A percentile compares a stretch with the other conserved stretches of the same genome.
Evolutionary conservation across 805 yeast genomes (phyloP).

Genomic region (Torulaspora indica): DNA sequence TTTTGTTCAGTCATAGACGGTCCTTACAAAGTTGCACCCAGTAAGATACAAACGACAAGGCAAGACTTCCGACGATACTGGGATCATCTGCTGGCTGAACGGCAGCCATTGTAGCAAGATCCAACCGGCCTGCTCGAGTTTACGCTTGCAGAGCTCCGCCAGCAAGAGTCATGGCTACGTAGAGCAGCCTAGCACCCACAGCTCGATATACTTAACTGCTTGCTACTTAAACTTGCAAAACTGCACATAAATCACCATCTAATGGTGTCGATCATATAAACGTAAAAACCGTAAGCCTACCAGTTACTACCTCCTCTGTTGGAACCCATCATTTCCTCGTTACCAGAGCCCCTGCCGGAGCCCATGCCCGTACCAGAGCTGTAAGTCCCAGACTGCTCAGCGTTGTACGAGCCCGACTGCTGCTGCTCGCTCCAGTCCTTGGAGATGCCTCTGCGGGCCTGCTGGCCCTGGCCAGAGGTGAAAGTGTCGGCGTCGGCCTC

Average conservation of each 20-base stretch:
- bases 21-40: background rate
- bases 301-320: constrained; percentile 4
- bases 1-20: background rate
- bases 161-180: background rate
- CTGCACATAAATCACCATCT: background rate
- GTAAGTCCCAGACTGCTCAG: background rate
- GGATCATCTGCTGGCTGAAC: background rate
- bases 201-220: background rate
- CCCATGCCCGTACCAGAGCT: constrained; percentile 2
- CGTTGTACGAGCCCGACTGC: background rate
- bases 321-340: constrained; percentile 9
- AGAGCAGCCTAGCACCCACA: too few relatives aligned
- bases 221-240: background rate
- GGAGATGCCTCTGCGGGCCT: constrained; percentile 16
- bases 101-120: too few relatives aligned
- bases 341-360: constrained; percentile 4
- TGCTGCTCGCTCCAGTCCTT: constrained; percentile 17
- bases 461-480: constrained; percentile 7
- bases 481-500: constrained; percentile 5
- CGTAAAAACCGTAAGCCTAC: background rate
- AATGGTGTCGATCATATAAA: background rate
- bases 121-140: too few relatives aligned
- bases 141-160: too few relatives aligned
- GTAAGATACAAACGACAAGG: background rate
- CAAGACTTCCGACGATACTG: background rate